Evolutionary conservation across 129 eudicot genomes (phyloP).

Genomic region (Cynara cardunculus): DNA sequence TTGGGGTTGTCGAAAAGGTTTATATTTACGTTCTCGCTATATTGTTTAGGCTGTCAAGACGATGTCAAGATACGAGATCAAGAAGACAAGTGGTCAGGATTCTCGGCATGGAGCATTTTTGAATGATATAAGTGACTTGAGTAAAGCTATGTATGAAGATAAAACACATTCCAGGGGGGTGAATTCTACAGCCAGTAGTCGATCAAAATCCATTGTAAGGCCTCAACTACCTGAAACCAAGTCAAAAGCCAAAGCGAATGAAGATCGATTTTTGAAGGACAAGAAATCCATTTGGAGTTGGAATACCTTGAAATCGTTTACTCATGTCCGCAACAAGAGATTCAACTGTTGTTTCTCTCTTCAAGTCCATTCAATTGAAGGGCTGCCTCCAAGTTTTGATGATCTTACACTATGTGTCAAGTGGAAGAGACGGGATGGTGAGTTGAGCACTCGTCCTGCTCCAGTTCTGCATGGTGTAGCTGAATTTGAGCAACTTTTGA

Average conservation of each 20-base stretch:
- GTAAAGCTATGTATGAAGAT: conserved; percentile 52
- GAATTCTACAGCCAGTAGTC: conserved; percentile 40
- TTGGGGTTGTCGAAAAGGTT: not conserved
- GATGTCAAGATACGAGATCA: conserved; percentile 40
- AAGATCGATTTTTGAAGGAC: conserved; percentile 45
- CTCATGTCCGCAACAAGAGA: conserved; percentile 55
- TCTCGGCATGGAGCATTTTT: conserved; percentile 40
- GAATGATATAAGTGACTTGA: conserved; percentile 56
- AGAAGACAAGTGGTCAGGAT: conserved; percentile 46
- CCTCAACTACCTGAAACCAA: conserved; percentile 32
- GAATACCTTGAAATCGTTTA: conserved; percentile 72
- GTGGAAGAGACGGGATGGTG: conserved; percentile 87
- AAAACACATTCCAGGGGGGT: conserved; percentile 36
- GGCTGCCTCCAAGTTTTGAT: conserved; percentile 53
- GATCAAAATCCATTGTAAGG: conserved; percentile 44
- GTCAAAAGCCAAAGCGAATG: conserved; percentile 31
- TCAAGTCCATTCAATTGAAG: conserved; percentile 72
- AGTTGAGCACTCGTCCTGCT: conserved; percentile 50
- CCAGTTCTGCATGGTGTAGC: conserved; percentile 59
- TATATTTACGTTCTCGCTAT: not conserved
- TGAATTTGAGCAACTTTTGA: conserved; percentile 62
- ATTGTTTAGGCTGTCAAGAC: conserved; percentile 12
- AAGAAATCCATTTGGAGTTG: conserved; percentile 90
- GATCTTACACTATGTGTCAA: conserved; percentile 52
- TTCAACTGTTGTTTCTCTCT: conserved; percentile 82